A percentile compares a stretch with the other conserved stretches of the same genome.
Evolutionary conservation across 2,329 filamentous ascomycete species (phyloP).

Genomic region (Diaporthe vexans): DNA sequence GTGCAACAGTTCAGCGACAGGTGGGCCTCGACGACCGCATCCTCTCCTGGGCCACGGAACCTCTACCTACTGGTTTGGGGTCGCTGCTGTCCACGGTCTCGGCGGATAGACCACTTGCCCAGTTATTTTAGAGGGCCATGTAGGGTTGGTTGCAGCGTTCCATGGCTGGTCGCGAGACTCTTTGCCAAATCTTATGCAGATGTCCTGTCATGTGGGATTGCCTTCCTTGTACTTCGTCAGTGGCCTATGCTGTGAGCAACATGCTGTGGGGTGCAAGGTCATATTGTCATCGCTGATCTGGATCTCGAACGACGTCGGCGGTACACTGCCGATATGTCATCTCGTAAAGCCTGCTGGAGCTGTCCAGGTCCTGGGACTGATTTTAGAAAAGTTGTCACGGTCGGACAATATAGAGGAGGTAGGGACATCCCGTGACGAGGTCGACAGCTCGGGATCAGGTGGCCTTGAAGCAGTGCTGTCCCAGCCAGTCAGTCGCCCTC

Average conservation of each 20-base stretch:
- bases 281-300: not conserved
- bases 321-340: not conserved
- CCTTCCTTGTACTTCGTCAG: not conserved
- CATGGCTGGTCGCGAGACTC: not conserved
- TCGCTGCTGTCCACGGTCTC: not conserved
- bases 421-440: not conserved
- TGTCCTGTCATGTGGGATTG: not conserved
- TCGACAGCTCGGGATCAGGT: not conserved
- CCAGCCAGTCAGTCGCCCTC: not conserved
- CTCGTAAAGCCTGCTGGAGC: not conserved
- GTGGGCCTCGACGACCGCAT: not conserved
- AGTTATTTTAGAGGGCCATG: not conserved
- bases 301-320: not conserved
- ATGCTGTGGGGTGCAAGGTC: not conserved
- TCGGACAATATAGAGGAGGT: not conserved
- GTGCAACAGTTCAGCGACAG: too few species aligned
- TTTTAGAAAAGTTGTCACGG: not conserved
- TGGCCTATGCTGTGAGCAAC: not conserved
- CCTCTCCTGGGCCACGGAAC: not conserved
- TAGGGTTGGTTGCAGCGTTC: too few species aligned
- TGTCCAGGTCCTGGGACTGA: not conserved
- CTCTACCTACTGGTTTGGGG: too few species aligned
- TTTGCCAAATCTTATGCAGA: not conserved
- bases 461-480: not conserved
- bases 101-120: not conserved